phyloP scores from a whole-genome alignment of 73 alveolate genomes.

The Paramecium bursaria region DNA sequence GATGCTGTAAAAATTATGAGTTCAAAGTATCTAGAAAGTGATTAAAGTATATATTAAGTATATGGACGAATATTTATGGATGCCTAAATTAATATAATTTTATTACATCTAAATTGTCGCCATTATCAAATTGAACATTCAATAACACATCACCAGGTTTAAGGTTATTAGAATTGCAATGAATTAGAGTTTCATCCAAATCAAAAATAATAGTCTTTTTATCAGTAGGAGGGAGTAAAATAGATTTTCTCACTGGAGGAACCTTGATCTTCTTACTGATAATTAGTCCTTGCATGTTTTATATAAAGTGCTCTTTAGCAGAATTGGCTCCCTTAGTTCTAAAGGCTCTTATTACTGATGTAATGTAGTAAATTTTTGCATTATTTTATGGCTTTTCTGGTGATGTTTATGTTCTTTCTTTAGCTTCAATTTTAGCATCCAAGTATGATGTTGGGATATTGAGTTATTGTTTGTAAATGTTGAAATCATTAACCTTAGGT shows the following conservation, averaged over 20 bases:
- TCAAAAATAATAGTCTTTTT: slow-evolving; percentile 67
- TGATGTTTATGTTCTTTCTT: slow-evolving; percentile 3
- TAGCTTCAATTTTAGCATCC: slow-evolving; percentile 49
- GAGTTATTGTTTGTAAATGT: slow-evolving; percentile 19
- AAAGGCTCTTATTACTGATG: slow-evolving; percentile 45
- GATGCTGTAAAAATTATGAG: slow-evolving; percentile 95
- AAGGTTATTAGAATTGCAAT: slow-evolving; percentile 53
- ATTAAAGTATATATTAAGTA: slow-evolving; percentile 83
- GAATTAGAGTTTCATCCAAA: slow-evolving; percentile 68
- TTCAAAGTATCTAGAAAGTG: slow-evolving; percentile 80
- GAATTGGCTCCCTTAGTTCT: slow-evolving; percentile 55
- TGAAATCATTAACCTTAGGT: slow-evolving; percentile 16
- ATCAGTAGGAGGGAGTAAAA: slow-evolving; percentile 67
- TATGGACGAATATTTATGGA: slow-evolving; percentile 93
- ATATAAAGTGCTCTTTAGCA: slow-evolving; percentile 42
- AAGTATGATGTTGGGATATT: slow-evolving; percentile 55
- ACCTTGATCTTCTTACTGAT: slow-evolving; percentile 28
- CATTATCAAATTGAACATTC: slow-evolving; percentile 31
- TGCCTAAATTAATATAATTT: slow-evolving; percentile 72
- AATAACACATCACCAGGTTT: slow-evolving; percentile 61
- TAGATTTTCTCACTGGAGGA: slow-evolving; percentile 16
- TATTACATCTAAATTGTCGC: slow-evolving; percentile 54
- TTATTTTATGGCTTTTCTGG: background rate
- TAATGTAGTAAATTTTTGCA: slow-evolving; percentile 2
- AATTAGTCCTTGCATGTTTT: slow-evolving; percentile 36